Conservation (phyloP, 805 yeast species). For the Kluyveromyces aestuarii region DNA sequence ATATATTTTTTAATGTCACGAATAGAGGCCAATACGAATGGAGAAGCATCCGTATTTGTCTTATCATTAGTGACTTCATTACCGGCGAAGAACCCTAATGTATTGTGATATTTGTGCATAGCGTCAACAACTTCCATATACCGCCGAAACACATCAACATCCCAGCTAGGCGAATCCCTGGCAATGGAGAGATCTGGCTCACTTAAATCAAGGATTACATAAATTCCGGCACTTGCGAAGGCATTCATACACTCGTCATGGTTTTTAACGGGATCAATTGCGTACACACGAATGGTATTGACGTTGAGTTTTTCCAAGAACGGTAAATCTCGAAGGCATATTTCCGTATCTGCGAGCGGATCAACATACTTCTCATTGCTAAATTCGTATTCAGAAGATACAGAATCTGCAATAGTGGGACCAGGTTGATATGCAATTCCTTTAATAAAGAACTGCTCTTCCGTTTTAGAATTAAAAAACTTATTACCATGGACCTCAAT, state of each 20-base stretch:
- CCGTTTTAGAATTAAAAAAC: constrained; percentile 63
- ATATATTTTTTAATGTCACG: constrained; percentile 83
- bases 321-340: constrained; percentile 81
- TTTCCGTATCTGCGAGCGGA: constrained; percentile 61
- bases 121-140: constrained; percentile 77
- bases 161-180: constrained; percentile 75
- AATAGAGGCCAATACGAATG: constrained; percentile 92
- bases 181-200: constrained; percentile 75
- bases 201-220: constrained; percentile 82
- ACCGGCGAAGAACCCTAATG: constrained; percentile 94
- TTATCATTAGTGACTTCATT: constrained; percentile 88
- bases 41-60: constrained; percentile 80
- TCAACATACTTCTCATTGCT: constrained; percentile 40
- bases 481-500: constrained; percentile 64
- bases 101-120: constrained; percentile 67
- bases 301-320: constrained; percentile 58
- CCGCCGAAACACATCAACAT: constrained; percentile 57
- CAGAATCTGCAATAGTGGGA: constrained; percentile 30
- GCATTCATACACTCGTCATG: constrained; percentile 75
- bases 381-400: constrained; percentile 9
- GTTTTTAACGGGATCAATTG: constrained; percentile 59
- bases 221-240: constrained; percentile 78
- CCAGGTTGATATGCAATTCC: constrained; percentile 86
- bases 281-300: constrained; percentile 79
- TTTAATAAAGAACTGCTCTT: constrained; percentile 75